These are phyloP conservation scores for Cutaneotrichosporon curvatum DNA, from an alignment of 1,284 basidiomycete species.

Conservation along the genomic window DNA sequence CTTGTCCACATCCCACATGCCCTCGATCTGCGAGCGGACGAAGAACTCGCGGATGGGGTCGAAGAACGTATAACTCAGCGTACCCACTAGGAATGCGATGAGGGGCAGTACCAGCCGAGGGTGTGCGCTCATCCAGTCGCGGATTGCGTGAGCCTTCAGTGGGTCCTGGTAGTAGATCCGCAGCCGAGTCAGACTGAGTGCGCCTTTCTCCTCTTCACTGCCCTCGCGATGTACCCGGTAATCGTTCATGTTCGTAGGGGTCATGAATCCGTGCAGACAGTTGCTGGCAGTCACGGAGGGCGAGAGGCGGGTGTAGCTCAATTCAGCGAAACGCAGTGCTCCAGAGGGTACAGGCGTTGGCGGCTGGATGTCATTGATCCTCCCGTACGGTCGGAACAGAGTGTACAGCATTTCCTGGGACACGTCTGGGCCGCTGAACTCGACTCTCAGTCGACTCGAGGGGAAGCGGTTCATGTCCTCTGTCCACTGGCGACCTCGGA, in stretches of 20 bases:
- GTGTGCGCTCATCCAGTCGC: slow-evolving; percentile 77
- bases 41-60: slow-evolving; percentile 83
- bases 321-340: slow-evolving; percentile 57
- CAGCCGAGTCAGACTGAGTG: slow-evolving; percentile 51
- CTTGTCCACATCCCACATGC: slow-evolving; percentile 64
- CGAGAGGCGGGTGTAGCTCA: slow-evolving; percentile 59
- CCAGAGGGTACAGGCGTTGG: slow-evolving; percentile 62
- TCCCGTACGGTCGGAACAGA: slow-evolving; percentile 63
- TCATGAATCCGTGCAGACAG: slow-evolving; percentile 65
- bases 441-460: slow-evolving; percentile 62
- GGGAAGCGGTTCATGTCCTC: slow-evolving; percentile 85
- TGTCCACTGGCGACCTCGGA: slow-evolving; percentile 72
- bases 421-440: slow-evolving; percentile 79
- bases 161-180: slow-evolving; percentile 64
- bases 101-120: slow-evolving; percentile 81
- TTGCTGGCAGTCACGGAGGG: slow-evolving; percentile 78
- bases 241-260: slow-evolving; percentile 44
- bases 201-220: neutral
- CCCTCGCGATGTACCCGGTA: slow-evolving; percentile 26
- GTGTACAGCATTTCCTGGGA: slow-evolving; percentile 57
- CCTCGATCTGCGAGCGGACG: slow-evolving; percentile 71
- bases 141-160: slow-evolving; percentile 67
- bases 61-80: slow-evolving; percentile 85
- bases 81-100: slow-evolving; percentile 77
- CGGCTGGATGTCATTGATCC: slow-evolving; percentile 61